Evolutionary conservation across 306 rosid genomes (phyloP).

Genomic region (Acacia acuminata): DNA sequence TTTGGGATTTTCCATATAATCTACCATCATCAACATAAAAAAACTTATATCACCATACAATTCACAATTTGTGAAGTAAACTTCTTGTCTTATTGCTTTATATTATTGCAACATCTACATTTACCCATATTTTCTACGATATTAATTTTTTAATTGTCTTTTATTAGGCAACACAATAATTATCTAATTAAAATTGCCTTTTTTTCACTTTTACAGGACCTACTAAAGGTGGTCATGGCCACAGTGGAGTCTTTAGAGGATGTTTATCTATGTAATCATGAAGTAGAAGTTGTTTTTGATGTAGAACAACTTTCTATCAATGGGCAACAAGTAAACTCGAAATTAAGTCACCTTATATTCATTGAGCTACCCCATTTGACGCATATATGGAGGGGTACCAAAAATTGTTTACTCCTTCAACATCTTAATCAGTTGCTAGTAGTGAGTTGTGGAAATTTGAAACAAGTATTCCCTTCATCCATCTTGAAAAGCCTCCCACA

Average conservation of each 20-base stretch:
- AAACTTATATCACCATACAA: not conserved
- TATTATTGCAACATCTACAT: not conserved
- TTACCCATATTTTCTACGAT: not conserved
- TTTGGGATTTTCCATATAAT: not conserved
- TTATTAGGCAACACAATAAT: not conserved
- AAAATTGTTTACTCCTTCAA: not conserved
- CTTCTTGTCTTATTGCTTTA: not conserved
- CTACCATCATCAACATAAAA: not conserved
- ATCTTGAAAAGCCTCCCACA: not conserved
- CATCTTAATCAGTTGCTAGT: not conserved
- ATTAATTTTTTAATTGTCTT: too few species aligned
- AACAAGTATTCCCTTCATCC: not conserved
- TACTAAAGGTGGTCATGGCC: not conserved
- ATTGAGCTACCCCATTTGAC: not conserved
- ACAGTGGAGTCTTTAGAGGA: not conserved
- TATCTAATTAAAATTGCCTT: not conserved
- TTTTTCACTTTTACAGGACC: not conserved
- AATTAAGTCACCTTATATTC: accelerated
- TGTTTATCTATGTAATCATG: not conserved
- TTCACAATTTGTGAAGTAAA: not conserved
- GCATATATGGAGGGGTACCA: not conserved
- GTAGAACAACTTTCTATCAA: not conserved
- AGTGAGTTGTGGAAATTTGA: not conserved
- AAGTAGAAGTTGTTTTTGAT: not conserved
- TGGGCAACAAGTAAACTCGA: not conserved